Evolutionary conservation across 140 eudicot genomes (phyloP), one percentile per base, ranked within the genome.

Genomic region (Ambrosia hybrid): DNA sequence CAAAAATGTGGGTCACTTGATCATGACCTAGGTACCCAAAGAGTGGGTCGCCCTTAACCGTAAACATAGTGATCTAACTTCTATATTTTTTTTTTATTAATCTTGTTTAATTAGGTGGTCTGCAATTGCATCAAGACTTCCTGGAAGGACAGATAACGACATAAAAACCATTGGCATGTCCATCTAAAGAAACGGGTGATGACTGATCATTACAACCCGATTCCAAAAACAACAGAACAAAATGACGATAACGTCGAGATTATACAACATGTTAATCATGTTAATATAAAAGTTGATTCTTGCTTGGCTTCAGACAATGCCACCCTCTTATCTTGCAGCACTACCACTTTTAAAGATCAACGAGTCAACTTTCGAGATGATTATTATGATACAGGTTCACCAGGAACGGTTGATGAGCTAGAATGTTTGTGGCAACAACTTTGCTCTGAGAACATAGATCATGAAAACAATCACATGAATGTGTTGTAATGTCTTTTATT

Each of bases 71-170:
- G 46, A 39, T 39, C 46, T 39, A 39, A 0, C 46, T 39, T 39
- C 4, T 39, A 6, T 39, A 4, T 48, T 7, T 46, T 46, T 10
- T 9, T 46, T n/a, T n/a, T n/a, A n/a, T 9, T 46, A 6, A 46
- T 46, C 6, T 39, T 21, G 45, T 39, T 39, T 39, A 39, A 39
- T 39, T 6, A 46, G 64, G 64, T 58, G 64, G 64, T 58, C 64
- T 21, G 64, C n/a, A 21, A 58, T 58, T 26, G 64, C 64, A 26
- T 26, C 64, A 58, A 58, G n/a, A 58, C 64, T 58, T 58, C 39
- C 64, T 3, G 64, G 64, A 57, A 57, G 64, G 10, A 57, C 64
- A 0, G 64, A 58, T 26, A 58, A 58, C 4, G 6, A 21, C 2
- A 3, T 58, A 58, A 58, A 58, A 26, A 26, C 39, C 15, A 58